Conservation (phyloP, 768 basidiomycete species). For the Suillus hirtellus region DNA sequence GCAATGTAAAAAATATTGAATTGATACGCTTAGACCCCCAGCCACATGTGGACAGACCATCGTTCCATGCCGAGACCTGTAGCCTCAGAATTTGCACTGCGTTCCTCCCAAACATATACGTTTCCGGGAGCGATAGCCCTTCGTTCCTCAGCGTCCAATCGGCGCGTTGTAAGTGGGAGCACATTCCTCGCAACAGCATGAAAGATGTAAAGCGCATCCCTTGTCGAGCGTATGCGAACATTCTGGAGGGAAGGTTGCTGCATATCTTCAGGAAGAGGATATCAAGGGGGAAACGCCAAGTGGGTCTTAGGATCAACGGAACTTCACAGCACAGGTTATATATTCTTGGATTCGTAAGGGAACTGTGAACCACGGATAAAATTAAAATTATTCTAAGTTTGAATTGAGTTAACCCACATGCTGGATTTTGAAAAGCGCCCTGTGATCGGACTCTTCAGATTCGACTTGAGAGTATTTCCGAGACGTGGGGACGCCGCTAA, state of each 20-base stretch:
- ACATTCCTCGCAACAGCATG: slow-evolving; percentile 68
- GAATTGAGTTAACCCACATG: slow-evolving; percentile 49
- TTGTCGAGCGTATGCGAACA: slow-evolving; percentile 75
- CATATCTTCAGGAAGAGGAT: slow-evolving; percentile 41
- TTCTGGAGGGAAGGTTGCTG: slow-evolving; percentile 76
- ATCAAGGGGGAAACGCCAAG: slow-evolving; percentile 21
- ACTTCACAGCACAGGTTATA: slow-evolving; percentile 36
- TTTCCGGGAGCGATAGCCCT: slow-evolving; percentile 72
- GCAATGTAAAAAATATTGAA: slow-evolving; percentile 8
- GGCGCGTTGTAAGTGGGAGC: slow-evolving; percentile 76
- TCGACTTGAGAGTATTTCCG: slow-evolving; percentile 19
- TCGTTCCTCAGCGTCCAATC: slow-evolving; percentile 82
- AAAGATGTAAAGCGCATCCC: slow-evolving; percentile 82
- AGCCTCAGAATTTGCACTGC: slow-evolving; percentile 77
- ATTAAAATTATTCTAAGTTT: slow-evolving; percentile 54
- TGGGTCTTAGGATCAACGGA: slow-evolving; percentile 31
- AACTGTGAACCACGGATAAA: slow-evolving; percentile 23
- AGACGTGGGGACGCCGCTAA: slow-evolving; percentile 20
- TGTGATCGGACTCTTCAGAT: slow-evolving; percentile 25
- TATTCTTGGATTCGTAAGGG: slow-evolving; percentile 30
- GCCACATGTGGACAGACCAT: slow-evolving; percentile 47
- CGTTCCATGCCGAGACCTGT: slow-evolving; percentile 87
- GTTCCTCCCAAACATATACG: slow-evolving; percentile 89
- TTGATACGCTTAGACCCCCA: not conserved
- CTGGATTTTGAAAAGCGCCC: slow-evolving; percentile 15